Base-by-base conservation (phyloP, 805 yeast species). In the Lipomyces yamanashiensis region DNA sequence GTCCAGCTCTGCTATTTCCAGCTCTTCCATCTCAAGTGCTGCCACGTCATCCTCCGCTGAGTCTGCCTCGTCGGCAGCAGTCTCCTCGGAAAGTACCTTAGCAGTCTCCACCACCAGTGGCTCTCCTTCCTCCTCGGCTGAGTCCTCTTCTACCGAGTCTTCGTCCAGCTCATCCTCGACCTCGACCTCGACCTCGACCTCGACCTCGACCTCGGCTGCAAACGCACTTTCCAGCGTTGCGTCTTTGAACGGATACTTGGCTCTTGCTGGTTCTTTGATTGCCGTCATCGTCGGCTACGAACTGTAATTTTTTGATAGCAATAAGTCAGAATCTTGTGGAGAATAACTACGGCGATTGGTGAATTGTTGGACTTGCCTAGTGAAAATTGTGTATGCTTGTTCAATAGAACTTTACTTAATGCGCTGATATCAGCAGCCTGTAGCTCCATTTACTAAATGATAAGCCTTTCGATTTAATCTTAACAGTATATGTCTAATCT, bases 211-310 rank as follows among this genome's bases (percentile, higher is more conserved):
- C 40, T 28, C 53, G 19, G 56, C 34, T 21, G 54, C 56, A 6
- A 40, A 19, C 39, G 37, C 56, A 21, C 39, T 53, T 23, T 37
- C 48, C 12, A 48, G 56, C n/a, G 21, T 7, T 21, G 40, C 56
- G 44, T 47, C 56, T 12, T 23, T 53, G 19, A 53, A 53, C 56
- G 56, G 56, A 21, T 53, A 53, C 48, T 36, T 53, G 7, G 21
- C 56, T 4, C 56, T 53, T 7, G 47, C 33, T 39, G 56, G 56
- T 37, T 21, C 56, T 13, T 21, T 53, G 10, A 1, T 53, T 21
- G 56, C 56, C 56, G 56, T 53, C 56, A 41, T 53, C 21, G 39
- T 53, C 21, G 56, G 56, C 15, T 40, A 53, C 39, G 47, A 39
- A 21, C 21, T 53, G 48, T 53, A 40, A 40, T 10, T 41, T 5